Evolutionary conservation across 306 rosid genomes (phyloP), one percentile per base, ranked within the genome.

Genomic region (Spatholobus suberectus): DNA sequence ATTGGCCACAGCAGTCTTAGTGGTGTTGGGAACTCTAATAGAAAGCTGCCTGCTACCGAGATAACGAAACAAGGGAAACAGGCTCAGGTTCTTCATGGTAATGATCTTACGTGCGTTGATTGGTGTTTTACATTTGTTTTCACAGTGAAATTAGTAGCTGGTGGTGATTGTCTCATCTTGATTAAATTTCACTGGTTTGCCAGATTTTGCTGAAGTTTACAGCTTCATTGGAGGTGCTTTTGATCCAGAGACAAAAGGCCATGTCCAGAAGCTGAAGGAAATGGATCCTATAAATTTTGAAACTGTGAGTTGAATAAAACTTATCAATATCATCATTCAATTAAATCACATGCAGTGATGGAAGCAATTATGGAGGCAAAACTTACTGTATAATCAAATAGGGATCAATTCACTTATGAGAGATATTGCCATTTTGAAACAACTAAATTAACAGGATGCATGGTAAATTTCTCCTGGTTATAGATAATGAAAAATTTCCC

Each of bases 271-370:
- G 86, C 92, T 93, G 59, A 89, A 90, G 88, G 97, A 90, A 88
- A 93, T 93, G 97, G 95, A 90, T 84, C 97, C 97, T 71, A 88
- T 93, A 43, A 93, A 89, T 85, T 91, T 93, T 23, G 92, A 92
- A 89, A 90, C 97, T 14, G 97, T 92, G 79, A 88, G 94, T 87
- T 83, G 40, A 59, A 72, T 83, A 75, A 51, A 66, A 71, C 43
- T 47, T 74, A 7, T 21, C 58, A 46, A 7, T 37, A 21, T 73
- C 47, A 1, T 12, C 40, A 15, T 83, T 83, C 34, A 27, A 40
- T n/a, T n/a, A n/a, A n/a, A n/a, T n/a, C n/a, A n/a, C n/a, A n/a
- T n/a, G n/a, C n/a, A n/a, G n/a, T n/a, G n/a, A n/a, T n/a, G n/a
- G n/a, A n/a, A n/a, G n/a, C n/a, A n/a, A n/a, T 44, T 32, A 47